Evolutionary conservation across 768 basidiomycete genomes (phyloP), one percentile per base, ranked within the genome.

Genomic region (Podaxis rugospora): DNA sequence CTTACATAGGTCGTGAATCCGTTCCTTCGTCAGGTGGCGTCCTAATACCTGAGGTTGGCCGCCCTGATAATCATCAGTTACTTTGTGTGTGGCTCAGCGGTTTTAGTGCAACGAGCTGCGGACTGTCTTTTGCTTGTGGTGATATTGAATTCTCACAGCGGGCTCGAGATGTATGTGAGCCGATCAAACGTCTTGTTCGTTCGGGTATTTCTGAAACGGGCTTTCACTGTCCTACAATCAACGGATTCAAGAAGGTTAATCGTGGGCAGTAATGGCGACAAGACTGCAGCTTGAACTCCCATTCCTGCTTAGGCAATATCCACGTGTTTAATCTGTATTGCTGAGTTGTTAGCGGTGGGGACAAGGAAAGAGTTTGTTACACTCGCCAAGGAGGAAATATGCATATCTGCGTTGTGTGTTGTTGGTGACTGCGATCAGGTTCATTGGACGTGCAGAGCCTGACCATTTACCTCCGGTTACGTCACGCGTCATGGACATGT

Each of bases 1-100:
- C 75, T 63, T 65, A 78, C 78, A 76, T 0, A 74, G 64, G 51
- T 74, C 70, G 59, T 79, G 78, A 59, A 79, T 46, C 74, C 73
- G 25, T 75, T 75, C 69, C 56, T 69, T 75, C 3, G 74, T 70
- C 7, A 78, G 59, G 57, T 76, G n/a, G n/a, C n/a, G n/a, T n/a
- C n/a, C n/a, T n/a, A n/a, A n/a, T n/a, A n/a, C 72, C 51, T 71
- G 72, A 4, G 68, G 51, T 5, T 66, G 57, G 3, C 37, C 28
- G 7, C 36, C 25, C 37, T 35, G 13, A 32, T 57, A 58, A 23
- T 18, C 42, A 21, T 18, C 42, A 14, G 55, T 7, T 5, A 2
- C 42, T n/a, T 14, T 21, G 21, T n/a, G 42, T 18, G 16, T 16
- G 18, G 16, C 42, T 18, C 42, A 28, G 46, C 16, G 25, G 27